These are phyloP conservation scores for Vigna nakashimae DNA, from an alignment of 306 rosid species.

Conservation along the genomic window DNA sequence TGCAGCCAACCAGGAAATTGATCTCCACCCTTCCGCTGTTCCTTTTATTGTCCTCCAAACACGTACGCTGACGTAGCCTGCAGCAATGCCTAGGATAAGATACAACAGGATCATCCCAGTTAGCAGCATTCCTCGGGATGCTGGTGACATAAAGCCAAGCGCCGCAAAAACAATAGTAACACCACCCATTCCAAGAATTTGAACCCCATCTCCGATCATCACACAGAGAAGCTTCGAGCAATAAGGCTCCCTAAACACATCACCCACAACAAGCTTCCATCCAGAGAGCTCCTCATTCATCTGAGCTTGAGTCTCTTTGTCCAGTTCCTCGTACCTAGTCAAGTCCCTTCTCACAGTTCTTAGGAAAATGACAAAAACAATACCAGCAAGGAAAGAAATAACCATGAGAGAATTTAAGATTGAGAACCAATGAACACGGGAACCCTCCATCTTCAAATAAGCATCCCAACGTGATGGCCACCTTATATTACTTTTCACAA, in stretches of 20 bases:
- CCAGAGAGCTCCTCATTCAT: conserved; percentile 26
- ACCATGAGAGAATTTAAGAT: conserved; percentile 65
- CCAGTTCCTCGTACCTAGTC: conserved; percentile 24
- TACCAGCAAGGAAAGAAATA: conserved; percentile 82
- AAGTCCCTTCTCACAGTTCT: conserved; percentile 31
- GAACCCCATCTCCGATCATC: conserved; percentile 20
- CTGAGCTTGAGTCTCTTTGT: conserved; percentile 25
- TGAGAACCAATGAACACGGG: conserved; percentile 83
- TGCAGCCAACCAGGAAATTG: conserved; percentile 72
- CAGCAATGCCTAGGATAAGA: conserved; percentile 76
- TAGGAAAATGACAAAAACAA: conserved; percentile 80
- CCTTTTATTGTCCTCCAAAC: conserved; percentile 83
- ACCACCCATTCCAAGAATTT: conserved; percentile 22
- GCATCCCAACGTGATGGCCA: conserved; percentile 68
- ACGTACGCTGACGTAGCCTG: conserved; percentile 84
- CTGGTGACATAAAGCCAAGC: conserved; percentile 18
- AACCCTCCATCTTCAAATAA: conserved; percentile 80
- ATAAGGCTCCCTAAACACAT: conserved; percentile 22
- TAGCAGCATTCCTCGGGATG: conserved; percentile 69
- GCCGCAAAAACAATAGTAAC: conserved; percentile 25
- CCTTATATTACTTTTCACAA: conserved; percentile 40
- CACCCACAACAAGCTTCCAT: conserved; percentile 28
- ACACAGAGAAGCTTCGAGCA: conserved; percentile 27
- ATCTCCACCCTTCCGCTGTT: conserved; percentile 80
- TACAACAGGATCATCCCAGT: conserved; percentile 86